Percentiles rank a stretch among this genome's conserved stretches.
Evolutionary conservation across 2,329 filamentous ascomycete genomes (phyloP).

Genomic region (Ophiostoma himal-ulmi): DNA sequence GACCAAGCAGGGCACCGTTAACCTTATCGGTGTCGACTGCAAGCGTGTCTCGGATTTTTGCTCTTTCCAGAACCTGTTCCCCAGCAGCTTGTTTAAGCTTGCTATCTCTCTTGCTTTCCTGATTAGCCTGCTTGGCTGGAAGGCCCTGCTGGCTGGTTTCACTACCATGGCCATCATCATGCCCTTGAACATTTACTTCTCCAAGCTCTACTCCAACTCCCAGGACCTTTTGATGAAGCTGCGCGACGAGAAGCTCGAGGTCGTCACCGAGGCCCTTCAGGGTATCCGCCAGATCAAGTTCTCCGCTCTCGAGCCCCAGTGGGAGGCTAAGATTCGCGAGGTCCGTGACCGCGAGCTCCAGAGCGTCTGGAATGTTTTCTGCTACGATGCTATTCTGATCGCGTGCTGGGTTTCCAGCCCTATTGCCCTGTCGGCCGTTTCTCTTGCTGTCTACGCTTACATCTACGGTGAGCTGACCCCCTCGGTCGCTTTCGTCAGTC

Average conservation of each 20-base stretch:
- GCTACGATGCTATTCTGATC: constrained; percentile 56
- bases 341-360: constrained; percentile 61
- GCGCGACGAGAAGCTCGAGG: constrained; percentile 66
- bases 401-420: constrained; percentile 69
- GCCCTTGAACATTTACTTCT: constrained; percentile 62
- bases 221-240: constrained; percentile 69
- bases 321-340: constrained; percentile 63
- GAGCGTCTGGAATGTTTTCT: constrained; percentile 61
- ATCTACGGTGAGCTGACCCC: constrained; percentile 59
- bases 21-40: constrained; percentile 70
- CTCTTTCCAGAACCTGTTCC: constrained; percentile 60
- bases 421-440: constrained; percentile 65
- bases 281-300: constrained; percentile 84
- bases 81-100: constrained; percentile 57
- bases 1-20: constrained; percentile 66
- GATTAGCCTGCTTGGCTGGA: constrained; percentile 65
- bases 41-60: constrained; percentile 63
- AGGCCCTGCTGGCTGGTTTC: constrained; percentile 60
- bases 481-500: constrained; percentile 72
- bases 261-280: constrained; percentile 70
- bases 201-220: constrained; percentile 57
- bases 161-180: constrained; percentile 57
- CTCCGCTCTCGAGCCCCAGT: constrained; percentile 66
- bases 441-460: constrained; percentile 62
- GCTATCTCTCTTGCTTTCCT: constrained; percentile 61